These are phyloP conservation scores for Phlegmacium glaucopus DNA, from an alignment of 768 basidiomycete species.

Conservation along the genomic window DNA sequence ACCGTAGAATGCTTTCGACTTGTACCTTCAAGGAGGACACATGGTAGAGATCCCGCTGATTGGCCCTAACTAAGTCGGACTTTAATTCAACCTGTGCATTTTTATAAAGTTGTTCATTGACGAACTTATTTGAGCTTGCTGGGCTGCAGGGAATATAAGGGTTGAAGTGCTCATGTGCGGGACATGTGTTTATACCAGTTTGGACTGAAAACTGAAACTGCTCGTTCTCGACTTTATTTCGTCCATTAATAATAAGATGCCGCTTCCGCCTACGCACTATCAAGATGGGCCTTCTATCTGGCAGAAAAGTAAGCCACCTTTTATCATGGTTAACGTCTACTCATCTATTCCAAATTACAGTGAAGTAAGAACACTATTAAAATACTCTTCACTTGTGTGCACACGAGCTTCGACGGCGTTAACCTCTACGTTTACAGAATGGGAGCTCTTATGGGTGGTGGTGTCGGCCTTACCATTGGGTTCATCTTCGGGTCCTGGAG, in stretches of 20 bases:
- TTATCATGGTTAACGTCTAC: constrained; percentile 9
- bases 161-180: constrained; percentile 9
- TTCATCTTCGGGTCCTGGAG: constrained; percentile 96
- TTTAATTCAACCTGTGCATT: constrained; percentile 8
- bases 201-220: constrained; percentile 8
- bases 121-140: constrained; percentile 87
- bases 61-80: constrained; percentile 63
- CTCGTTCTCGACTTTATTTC: constrained; percentile 5
- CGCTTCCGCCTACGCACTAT: constrained; percentile 28
- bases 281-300: constrained; percentile 68
- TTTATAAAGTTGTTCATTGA: constrained; percentile 6
- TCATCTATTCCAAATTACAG: constrained; percentile 29
- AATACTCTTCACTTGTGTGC: background rate
- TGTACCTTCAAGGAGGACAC: constrained; percentile 73
- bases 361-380: constrained; percentile 46
- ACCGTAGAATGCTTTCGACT: constrained; percentile 66
- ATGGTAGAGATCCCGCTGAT: constrained; percentile 81
- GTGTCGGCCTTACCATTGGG: constrained; percentile 94
- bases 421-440: constrained; percentile 41
- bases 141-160: constrained; percentile 63
- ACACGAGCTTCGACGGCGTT: background rate
- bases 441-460: constrained; percentile 90
- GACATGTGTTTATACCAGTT: constrained; percentile 18
- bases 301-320: constrained; percentile 62
- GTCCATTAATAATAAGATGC: constrained; percentile 14